Conservation (phyloP, 371 early-diverging fungal species). For the Mortierella sp. region DNA sequence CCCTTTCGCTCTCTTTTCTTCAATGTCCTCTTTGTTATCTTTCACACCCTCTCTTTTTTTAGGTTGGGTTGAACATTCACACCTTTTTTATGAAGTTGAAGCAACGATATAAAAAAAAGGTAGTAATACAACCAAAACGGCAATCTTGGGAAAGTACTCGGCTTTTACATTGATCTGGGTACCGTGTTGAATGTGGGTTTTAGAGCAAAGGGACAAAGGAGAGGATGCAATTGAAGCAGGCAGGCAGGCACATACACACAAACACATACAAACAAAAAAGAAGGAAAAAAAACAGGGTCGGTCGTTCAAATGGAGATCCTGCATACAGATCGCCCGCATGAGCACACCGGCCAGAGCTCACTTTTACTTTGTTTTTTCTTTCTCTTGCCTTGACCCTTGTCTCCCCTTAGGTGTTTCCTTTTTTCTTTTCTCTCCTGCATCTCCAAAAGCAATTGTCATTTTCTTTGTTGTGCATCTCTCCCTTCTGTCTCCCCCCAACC, state of each 20-base stretch:
- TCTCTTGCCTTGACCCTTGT: neutral
- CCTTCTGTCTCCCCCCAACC: neutral
- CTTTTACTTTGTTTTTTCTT: neutral
- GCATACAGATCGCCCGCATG: slow-evolving; percentile 1
- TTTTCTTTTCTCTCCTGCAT: slow-evolving; percentile 3
- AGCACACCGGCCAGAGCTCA: neutral
- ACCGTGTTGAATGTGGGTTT: neutral
- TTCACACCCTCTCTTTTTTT: neutral
- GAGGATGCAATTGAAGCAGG: neutral
- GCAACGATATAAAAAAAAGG: neutral
- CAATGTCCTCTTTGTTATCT: neutral
- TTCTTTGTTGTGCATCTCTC: neutral
- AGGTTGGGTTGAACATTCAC: too few relatives aligned
- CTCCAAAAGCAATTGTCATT: neutral
- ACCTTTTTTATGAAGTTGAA: neutral
- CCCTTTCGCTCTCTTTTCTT: neutral
- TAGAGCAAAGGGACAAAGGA: too few relatives aligned
- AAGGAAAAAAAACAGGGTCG: neutral
- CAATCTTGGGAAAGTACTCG: neutral
- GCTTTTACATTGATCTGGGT: neutral
- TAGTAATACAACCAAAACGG: neutral
- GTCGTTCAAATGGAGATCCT: neutral
- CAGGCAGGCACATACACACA: neutral
- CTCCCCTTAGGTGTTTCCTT: neutral
- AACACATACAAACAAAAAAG: neutral